Percentiles rank a stretch among this genome's conserved stretches.
Evolutionary conservation across 1,139 yeast species (phyloP).

Genomic region (Hyphopichia fennica): DNA sequence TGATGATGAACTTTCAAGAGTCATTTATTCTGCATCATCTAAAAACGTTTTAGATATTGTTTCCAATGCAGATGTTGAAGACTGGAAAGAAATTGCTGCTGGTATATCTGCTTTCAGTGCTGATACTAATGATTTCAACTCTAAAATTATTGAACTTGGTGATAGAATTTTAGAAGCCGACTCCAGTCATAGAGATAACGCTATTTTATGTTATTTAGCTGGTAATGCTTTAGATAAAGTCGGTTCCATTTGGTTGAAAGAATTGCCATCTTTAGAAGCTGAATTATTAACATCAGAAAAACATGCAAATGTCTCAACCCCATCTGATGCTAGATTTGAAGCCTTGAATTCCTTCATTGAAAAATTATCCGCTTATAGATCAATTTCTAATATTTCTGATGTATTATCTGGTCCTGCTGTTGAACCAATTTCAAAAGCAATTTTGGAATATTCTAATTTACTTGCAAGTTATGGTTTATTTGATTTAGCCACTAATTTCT

Average conservation of each 20-base stretch:
- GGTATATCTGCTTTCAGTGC: conserved; percentile 61
- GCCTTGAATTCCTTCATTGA: conserved; percentile 82
- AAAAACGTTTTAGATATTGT: conserved; percentile 72
- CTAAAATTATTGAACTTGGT: conserved; percentile 68
- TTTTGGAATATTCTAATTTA: conserved; percentile 76
- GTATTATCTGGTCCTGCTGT: conserved; percentile 47
- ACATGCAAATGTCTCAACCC: conserved; percentile 45
- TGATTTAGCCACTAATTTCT: conserved; percentile 73
- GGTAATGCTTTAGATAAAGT: conserved; percentile 82
- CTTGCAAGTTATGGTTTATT: conserved; percentile 84
- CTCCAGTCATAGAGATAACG: conserved; percentile 58
- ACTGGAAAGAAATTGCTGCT: conserved; percentile 84
- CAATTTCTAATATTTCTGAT: conserved; percentile 44
- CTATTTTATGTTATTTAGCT: conserved; percentile 75
- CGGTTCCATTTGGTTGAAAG: conserved; percentile 80
- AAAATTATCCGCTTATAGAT: conserved; percentile 75
- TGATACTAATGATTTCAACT: conserved; percentile 48
- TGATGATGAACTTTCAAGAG: conserved; percentile 67
- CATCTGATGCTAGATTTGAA: conserved; percentile 82
- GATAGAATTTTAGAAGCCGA: conserved; percentile 51
- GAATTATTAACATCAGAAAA: conserved; percentile 45
- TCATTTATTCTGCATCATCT: conserved; percentile 64
- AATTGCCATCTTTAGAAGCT: conserved; percentile 60
- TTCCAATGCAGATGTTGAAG: conserved; percentile 68
- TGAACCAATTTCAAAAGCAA: conserved; percentile 55